Percentiles rank a stretch among this genome's conserved stretches.
phyloP scores from a whole-genome alignment of 495 filamentous ascomycete species.

The Trichoderma erinaceum region DNA sequence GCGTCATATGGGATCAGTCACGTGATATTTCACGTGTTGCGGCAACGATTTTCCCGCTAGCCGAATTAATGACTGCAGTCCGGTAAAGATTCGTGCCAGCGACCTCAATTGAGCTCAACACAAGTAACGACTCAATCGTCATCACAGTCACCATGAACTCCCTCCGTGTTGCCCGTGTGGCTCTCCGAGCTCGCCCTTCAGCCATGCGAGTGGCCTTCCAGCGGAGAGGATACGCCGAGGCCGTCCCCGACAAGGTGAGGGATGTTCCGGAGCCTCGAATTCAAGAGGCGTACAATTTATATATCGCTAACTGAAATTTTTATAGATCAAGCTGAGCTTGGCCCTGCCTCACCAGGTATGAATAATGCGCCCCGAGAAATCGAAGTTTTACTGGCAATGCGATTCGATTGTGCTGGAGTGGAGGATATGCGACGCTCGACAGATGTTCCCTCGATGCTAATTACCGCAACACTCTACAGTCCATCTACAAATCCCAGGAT shows the following conservation, averaged over 20 bases:
- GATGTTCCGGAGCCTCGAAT: not conserved
- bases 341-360: conserved; percentile 96
- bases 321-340: conserved; percentile 95
- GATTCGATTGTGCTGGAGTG: conserved; percentile 15
- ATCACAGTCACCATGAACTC: conserved; percentile 72
- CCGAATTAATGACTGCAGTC: conserved; percentile 13
- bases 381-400: not conserved
- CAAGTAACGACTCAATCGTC: conserved; percentile 38
- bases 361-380: conserved; percentile 15
- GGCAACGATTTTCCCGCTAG: conserved; percentile 17
- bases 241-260: conserved; percentile 67
- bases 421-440: conserved; percentile 11
- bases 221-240: conserved; percentile 90
- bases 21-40: not conserved
- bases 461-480: conserved; percentile 41
- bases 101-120: conserved; percentile 26
- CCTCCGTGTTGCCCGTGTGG: conserved; percentile 80
- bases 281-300: not conserved
- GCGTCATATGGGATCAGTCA: not conserved
- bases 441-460: conserved; percentile 29
- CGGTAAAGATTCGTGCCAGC: conserved; percentile 23
- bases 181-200: conserved; percentile 70
- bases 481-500: conserved; percentile 56
- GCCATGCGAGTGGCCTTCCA: conserved; percentile 62
- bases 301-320: conserved; percentile 20